Conservation (phyloP, 768 basidiomycete genomes). For the Mycena vitilis region DNA sequence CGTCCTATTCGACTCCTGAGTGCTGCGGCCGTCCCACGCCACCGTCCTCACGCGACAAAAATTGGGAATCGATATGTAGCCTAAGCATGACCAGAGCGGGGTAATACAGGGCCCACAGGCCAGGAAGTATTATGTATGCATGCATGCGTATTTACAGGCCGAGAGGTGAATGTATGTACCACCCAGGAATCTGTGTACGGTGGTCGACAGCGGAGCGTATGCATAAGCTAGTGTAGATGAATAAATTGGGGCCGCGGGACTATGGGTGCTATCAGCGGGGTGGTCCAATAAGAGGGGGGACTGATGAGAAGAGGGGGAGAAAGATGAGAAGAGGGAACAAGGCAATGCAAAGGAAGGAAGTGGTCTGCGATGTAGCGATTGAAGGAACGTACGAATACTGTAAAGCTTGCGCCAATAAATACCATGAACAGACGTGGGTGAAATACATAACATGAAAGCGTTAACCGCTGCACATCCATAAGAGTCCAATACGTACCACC, state of each 20-base stretch:
- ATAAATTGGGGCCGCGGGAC: not conserved
- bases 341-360: slow-evolving; percentile 10
- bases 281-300: too few species aligned
- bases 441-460: slow-evolving; percentile 14
- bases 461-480: slow-evolving; percentile 23
- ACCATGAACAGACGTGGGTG: slow-evolving; percentile 13
- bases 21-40: not conserved
- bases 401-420: slow-evolving; percentile 23
- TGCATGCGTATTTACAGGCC: not conserved
- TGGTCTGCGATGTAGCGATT: slow-evolving; percentile 15
- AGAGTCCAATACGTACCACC: slow-evolving; percentile 19
- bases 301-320: not conserved
- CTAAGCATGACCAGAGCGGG: not conserved
- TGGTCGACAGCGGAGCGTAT: slow-evolving; percentile 7
- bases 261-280: not conserved
- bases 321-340: too few species aligned
- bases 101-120: slow-evolving; percentile 9
- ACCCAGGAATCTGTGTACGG: not conserved
- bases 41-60: not conserved
- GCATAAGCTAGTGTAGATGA: slow-evolving; percentile 1
- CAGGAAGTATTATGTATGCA: slow-evolving; percentile 1
- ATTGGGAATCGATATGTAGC: not conserved
- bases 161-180: not conserved
- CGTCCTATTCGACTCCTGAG: not conserved
- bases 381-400: slow-evolving; percentile 21